Conservation (phyloP, 495 filamentous ascomycete genomes). For the Trichoderma reesei region DNA sequence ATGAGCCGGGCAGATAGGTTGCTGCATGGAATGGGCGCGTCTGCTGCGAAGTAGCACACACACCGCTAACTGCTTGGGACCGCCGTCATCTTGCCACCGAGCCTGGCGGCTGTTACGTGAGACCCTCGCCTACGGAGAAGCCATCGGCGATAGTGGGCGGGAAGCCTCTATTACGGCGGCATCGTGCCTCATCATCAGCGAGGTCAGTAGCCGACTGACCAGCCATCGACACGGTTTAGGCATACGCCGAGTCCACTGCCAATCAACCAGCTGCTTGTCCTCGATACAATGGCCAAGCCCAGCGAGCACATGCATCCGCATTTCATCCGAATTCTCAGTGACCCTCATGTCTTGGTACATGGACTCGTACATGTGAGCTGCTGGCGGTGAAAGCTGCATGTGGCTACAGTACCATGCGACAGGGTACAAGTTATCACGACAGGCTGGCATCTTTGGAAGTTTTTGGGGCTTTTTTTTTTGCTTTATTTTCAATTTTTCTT, state of each 20-base stretch:
- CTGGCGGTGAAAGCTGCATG: not conserved
- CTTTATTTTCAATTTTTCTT: too few relatives aligned
- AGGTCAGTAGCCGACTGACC: not conserved
- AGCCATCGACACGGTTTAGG: not conserved
- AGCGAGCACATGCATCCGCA: not conserved
- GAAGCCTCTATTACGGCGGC: not conserved
- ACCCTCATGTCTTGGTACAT: not conserved
- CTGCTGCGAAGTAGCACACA: not conserved
- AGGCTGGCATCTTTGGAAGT: not conserved
- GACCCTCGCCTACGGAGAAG: not conserved
- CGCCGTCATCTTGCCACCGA: not conserved
- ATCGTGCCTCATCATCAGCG: not conserved
- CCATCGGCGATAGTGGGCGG: not conserved
- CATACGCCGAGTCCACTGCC: not conserved
- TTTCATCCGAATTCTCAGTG: not conserved
- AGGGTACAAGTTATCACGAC: slow-evolving; percentile 1
- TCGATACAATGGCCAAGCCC: too few relatives aligned
- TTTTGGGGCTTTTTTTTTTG: not conserved
- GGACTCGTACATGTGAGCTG: not conserved
- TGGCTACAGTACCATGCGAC: not conserved
- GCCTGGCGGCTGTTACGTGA: not conserved
- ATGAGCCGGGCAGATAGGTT: not conserved
- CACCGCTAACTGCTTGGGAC: not conserved
- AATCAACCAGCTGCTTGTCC: not conserved
- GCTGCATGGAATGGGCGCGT: not conserved